Conservation (phyloP, 164 flowering plant species). For the Berberis vulgaris region DNA sequence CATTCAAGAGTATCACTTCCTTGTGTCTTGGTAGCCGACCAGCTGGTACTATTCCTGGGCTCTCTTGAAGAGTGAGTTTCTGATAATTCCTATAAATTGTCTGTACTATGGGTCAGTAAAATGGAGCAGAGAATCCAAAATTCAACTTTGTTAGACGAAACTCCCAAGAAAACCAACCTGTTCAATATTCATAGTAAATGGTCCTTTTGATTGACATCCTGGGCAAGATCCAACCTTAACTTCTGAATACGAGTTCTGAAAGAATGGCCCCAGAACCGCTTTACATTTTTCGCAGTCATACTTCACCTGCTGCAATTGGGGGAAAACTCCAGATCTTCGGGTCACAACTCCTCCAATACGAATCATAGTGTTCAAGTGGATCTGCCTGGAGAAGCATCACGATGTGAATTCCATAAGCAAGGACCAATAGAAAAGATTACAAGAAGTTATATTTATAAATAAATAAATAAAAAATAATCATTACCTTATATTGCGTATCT, state of each 20-base stretch:
- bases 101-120: conserved; percentile 28
- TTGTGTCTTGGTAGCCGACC: conserved; percentile 97
- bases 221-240: conserved; percentile 98
- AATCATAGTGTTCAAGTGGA: conserved; percentile 96
- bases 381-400: conserved; percentile 50
- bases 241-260: conserved; percentile 95
- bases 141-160: background rate
- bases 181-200: conserved; percentile 91
- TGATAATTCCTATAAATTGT: conserved; percentile 89
- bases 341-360: conserved; percentile 99
- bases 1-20: conserved; percentile 95
- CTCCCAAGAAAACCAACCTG: conserved; percentile 42
- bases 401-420: background rate
- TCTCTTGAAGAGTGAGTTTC: conserved; percentile 91
- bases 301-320: conserved; percentile 92
- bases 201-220: conserved; percentile 98
- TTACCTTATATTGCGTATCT: conserved; percentile 93
- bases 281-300: conserved; percentile 82
- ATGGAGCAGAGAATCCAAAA: background rate
- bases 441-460: background rate
- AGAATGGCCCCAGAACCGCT: conserved; percentile 75
- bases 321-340: conserved; percentile 92
- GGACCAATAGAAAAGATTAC: background rate
- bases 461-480: background rate
- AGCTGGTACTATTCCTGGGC: conserved; percentile 94